Evolutionary conservation across 352 stramenopile species (phyloP).

Genomic region (Globisporangium splendens): DNA sequence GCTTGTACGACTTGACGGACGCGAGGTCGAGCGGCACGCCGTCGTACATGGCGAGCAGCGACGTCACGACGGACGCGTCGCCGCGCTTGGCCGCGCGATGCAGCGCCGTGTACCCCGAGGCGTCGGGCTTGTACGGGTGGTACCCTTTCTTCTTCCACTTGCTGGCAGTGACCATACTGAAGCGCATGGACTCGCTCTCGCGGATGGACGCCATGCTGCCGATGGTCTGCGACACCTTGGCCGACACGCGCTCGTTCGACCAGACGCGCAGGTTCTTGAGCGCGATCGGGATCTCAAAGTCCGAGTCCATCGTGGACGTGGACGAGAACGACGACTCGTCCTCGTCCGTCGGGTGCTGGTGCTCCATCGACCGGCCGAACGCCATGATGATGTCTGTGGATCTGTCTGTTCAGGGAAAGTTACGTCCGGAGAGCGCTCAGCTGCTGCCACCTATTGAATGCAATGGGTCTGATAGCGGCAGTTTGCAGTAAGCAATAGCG

Average conservation of each 20-base stretch:
- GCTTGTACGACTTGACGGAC: slow-evolving; percentile 59
- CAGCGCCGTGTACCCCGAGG: slow-evolving; percentile 74
- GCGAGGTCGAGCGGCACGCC: slow-evolving; percentile 63
- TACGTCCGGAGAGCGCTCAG: neutral
- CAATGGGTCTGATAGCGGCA: no score
- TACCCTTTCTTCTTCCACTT: slow-evolving; percentile 87
- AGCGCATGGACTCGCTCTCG: slow-evolving; percentile 76
- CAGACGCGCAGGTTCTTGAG: slow-evolving; percentile 60
- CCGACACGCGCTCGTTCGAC: slow-evolving; percentile 65
- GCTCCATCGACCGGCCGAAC: slow-evolving; percentile 11
- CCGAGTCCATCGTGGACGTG: slow-evolving; percentile 82
- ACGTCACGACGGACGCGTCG: slow-evolving; percentile 59
- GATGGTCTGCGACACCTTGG: slow-evolving; percentile 55
- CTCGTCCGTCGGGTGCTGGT: slow-evolving; percentile 24
- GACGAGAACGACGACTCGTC: slow-evolving; percentile 74
- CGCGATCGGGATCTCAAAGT: slow-evolving; percentile 76
- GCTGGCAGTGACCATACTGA: slow-evolving; percentile 68
- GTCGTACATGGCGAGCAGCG: slow-evolving; percentile 80
- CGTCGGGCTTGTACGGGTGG: slow-evolving; percentile 78
- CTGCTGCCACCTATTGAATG: neutral
- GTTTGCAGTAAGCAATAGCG: no score
- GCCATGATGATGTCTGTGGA: slow-evolving; percentile 5
- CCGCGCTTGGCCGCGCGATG: slow-evolving; percentile 73
- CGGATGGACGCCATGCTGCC: slow-evolving; percentile 63
- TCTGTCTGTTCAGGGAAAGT: neutral